Conservation (phyloP, 2,329 filamentous ascomycete species). For the Pseudogymnoascus sp. region DNA sequence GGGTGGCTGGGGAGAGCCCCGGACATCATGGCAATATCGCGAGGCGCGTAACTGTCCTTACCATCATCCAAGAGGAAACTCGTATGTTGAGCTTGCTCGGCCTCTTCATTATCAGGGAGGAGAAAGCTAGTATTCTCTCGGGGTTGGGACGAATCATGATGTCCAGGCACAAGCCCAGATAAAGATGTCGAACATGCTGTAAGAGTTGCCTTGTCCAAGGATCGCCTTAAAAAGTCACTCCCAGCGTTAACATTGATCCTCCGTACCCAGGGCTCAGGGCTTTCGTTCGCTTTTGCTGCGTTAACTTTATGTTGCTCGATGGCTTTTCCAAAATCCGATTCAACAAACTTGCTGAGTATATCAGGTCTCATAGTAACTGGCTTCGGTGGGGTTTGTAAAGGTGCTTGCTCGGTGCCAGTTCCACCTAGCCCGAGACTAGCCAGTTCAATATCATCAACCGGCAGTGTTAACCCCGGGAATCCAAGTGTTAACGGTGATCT, state of each 20-base stretch:
- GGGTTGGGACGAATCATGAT: not conserved
- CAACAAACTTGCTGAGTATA: conserved; percentile 5
- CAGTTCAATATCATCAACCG: conserved; percentile 3
- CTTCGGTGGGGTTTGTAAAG: conserved; percentile 1
- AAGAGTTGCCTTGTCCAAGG: not conserved
- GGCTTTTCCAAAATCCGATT: not conserved
- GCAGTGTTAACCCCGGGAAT: conserved; percentile 44
- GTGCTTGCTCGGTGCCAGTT: not conserved
- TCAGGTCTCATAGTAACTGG: conserved; percentile 5
- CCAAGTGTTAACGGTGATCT: conserved; percentile 30
- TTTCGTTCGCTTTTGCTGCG: conserved; percentile 1
- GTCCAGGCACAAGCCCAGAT: not conserved
- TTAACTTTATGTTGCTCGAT: conserved; percentile 5
- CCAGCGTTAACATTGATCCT: conserved; percentile 5
- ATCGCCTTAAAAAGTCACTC: conserved; percentile 5
- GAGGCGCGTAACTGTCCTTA: conserved; percentile 44
- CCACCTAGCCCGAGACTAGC: not conserved
- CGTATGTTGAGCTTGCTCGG: not conserved
- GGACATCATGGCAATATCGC: conserved; percentile 45
- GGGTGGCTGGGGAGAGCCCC: conserved; percentile 33
- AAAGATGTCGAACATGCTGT: not conserved
- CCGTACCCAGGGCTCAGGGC: not conserved
- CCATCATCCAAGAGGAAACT: conserved; percentile 3
- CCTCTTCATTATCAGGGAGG: not conserved
- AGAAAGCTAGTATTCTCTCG: conserved; percentile 3